These are phyloP conservation scores for Cadophora luteo-olivacea DNA, from an alignment of 2,329 filamentous ascomycete species.

Conservation along the genomic window DNA sequence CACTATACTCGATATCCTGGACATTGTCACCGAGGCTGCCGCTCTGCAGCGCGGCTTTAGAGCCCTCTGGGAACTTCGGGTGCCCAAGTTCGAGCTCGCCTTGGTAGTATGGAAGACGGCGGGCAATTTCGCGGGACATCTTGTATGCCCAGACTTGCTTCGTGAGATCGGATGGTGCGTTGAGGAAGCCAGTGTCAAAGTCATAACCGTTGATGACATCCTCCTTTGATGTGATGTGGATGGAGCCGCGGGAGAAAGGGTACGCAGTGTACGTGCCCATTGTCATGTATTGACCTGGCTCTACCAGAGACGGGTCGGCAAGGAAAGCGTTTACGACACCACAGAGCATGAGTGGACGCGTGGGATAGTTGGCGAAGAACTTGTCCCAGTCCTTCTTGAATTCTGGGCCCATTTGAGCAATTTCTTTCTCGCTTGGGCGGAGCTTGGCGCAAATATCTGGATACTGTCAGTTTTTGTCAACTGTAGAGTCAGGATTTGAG, in stretches of 20 bases:
- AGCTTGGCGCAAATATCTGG: slow-evolving; percentile 61
- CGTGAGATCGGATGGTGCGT: slow-evolving; percentile 61
- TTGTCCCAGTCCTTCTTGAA: slow-evolving; percentile 61
- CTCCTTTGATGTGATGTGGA: slow-evolving; percentile 60
- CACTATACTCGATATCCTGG: slow-evolving; percentile 48
- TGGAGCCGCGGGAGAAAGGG: slow-evolving; percentile 64
- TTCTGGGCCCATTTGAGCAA: slow-evolving; percentile 55
- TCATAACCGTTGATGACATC: slow-evolving; percentile 53
- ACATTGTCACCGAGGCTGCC: slow-evolving; percentile 42
- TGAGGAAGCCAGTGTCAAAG: slow-evolving; percentile 64
- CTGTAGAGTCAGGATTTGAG: too few species aligned
- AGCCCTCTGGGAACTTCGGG: slow-evolving; percentile 52
- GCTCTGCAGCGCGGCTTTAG: slow-evolving; percentile 46
- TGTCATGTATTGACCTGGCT: slow-evolving; percentile 57
- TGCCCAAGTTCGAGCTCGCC: slow-evolving; percentile 53
- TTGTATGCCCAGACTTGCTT: slow-evolving; percentile 70
- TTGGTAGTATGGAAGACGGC: slow-evolving; percentile 59
- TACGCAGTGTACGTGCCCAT: slow-evolving; percentile 62
- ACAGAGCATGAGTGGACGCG: slow-evolving; percentile 54
- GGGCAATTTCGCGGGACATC: slow-evolving; percentile 64
- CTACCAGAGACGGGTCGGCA: slow-evolving; percentile 49
- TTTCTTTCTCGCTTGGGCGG: slow-evolving; percentile 60
- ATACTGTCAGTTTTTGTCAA: neutral
- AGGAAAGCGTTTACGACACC: slow-evolving; percentile 56
- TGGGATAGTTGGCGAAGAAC: slow-evolving; percentile 53